Evolutionary conservation across 2,329 filamentous ascomycete species (phyloP).

Genomic region (Fusarium albidum): DNA sequence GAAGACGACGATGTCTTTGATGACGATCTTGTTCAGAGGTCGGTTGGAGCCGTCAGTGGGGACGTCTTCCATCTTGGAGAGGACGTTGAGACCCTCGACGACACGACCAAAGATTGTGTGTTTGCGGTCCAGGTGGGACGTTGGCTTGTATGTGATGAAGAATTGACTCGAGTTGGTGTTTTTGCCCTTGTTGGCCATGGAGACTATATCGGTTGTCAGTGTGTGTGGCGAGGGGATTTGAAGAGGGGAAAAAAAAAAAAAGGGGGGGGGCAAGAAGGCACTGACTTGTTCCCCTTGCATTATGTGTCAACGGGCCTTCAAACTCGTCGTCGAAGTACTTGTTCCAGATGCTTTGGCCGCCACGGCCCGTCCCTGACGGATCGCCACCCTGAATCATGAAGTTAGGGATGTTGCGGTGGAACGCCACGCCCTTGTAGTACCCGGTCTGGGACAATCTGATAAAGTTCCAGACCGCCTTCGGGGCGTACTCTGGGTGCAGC

Average conservation of each 20-base stretch:
- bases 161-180: slow-evolving; percentile 96
- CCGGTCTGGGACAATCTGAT: slow-evolving; percentile 86
- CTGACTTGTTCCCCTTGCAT: slow-evolving; percentile 71
- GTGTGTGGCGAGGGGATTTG: neutral
- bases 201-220: slow-evolving; percentile 48
- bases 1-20: slow-evolving; percentile 85
- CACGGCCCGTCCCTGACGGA: slow-evolving; percentile 88
- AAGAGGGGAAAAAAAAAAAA: slow-evolving; percentile 50
- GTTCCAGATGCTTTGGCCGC: slow-evolving; percentile 91
- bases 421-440: slow-evolving; percentile 84
- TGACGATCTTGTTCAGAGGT: slow-evolving; percentile 79
- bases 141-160: slow-evolving; percentile 89
- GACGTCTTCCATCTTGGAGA: slow-evolving; percentile 79
- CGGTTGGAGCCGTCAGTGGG: slow-evolving; percentile 78
- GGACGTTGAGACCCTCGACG: slow-evolving; percentile 75
- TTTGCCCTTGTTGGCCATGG: slow-evolving; percentile 99
- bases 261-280: slow-evolving; percentile 50
- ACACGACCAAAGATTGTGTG: slow-evolving; percentile 96
- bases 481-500: slow-evolving; percentile 88
- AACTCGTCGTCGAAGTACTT: slow-evolving; percentile 96
- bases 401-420: slow-evolving; percentile 92
- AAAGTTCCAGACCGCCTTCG: slow-evolving; percentile 97
- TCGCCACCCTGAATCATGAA: slow-evolving; percentile 99
- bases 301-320: slow-evolving; percentile 87
- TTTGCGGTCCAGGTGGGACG: slow-evolving; percentile 89